These are phyloP conservation scores for Coemansia sp. DNA, from an alignment of 192 early-diverging fungal genomes.

Conservation along the genomic window DNA sequence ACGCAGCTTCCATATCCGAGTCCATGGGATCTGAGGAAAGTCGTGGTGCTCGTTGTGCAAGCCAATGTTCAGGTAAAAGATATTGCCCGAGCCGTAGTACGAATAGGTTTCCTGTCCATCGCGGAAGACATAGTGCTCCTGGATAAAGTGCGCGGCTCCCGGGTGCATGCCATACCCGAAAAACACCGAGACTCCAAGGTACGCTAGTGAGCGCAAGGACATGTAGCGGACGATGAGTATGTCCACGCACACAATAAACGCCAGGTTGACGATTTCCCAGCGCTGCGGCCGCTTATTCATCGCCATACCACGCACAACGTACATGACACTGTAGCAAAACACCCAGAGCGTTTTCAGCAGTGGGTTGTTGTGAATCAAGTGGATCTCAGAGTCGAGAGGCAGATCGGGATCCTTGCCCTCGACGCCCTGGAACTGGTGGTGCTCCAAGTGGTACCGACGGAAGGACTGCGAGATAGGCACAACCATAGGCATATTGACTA, in stretches of 20 bases:
- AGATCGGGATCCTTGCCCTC: slow-evolving; percentile 91
- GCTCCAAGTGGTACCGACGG: slow-evolving; percentile 91
- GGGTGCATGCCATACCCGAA: slow-evolving; percentile 90
- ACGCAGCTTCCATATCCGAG: slow-evolving; percentile 73
- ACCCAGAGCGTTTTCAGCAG: slow-evolving; percentile 74
- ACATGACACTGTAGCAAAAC: slow-evolving; percentile 81
- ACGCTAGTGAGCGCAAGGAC: slow-evolving; percentile 64
- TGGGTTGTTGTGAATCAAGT: slow-evolving; percentile 69
- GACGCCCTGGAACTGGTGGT: slow-evolving; percentile 95
- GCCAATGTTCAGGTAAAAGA: slow-evolving; percentile 89
- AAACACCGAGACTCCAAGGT: slow-evolving; percentile 69
- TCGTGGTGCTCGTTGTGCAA: slow-evolving; percentile 99
- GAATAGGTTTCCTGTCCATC: slow-evolving; percentile 94
- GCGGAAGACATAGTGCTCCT: slow-evolving; percentile 94
- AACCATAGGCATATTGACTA: slow-evolving; percentile 85
- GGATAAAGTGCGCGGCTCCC: slow-evolving; percentile 92
- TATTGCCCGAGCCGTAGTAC: slow-evolving; percentile 90
- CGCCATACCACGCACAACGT: slow-evolving; percentile 68
- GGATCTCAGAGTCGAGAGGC: slow-evolving; percentile 81
- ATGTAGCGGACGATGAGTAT: slow-evolving; percentile 58
- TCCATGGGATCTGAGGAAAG: slow-evolving; percentile 86
- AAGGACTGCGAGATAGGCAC: slow-evolving; percentile 80
- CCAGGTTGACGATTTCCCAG: slow-evolving; percentile 74
- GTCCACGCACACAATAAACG: slow-evolving; percentile 61
- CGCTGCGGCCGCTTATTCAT: slow-evolving; percentile 64